phyloP scores from a whole-genome alignment of 106 monocot genomes.

The Dactylorhiza incarnata region DNA sequence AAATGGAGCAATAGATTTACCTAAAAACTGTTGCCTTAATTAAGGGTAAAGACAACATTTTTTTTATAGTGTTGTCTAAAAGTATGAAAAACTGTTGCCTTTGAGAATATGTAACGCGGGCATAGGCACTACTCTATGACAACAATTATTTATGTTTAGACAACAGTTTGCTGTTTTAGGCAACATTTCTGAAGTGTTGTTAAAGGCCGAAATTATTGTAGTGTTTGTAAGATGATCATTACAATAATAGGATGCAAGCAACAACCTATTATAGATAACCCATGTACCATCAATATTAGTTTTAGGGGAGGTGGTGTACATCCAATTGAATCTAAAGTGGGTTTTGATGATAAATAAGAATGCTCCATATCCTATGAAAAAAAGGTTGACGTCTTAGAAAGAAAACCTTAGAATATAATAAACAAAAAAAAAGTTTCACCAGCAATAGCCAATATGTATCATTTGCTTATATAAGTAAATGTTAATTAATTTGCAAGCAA shows the following conservation, averaged over 20 bases:
- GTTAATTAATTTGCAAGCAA: background rate
- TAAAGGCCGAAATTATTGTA: no score
- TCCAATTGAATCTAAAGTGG: conserved; percentile 5
- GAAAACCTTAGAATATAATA: background rate
- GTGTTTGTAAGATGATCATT: background rate
- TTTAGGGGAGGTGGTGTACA: background rate
- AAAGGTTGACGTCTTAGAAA: background rate
- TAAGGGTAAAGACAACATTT: no score
- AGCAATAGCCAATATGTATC: background rate
- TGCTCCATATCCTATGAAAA: conserved; percentile 15
- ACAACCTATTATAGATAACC: background rate
- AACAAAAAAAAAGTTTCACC: background rate
- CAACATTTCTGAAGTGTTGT: no score
- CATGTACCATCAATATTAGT: conserved; percentile 34
- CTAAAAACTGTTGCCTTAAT: no score
- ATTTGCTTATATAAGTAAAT: background rate
- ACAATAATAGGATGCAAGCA: background rate
- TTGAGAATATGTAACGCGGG: no score
- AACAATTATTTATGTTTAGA: no score
- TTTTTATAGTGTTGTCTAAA: no score
- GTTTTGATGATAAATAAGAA: background rate
- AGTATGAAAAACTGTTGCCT: no score
- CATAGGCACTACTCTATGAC: no score
- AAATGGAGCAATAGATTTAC: no score
- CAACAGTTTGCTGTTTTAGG: no score